These are phyloP conservation scores for Fusarium ramigenum DNA, from an alignment of 2,329 filamentous ascomycete genomes.

Conservation along the genomic window DNA sequence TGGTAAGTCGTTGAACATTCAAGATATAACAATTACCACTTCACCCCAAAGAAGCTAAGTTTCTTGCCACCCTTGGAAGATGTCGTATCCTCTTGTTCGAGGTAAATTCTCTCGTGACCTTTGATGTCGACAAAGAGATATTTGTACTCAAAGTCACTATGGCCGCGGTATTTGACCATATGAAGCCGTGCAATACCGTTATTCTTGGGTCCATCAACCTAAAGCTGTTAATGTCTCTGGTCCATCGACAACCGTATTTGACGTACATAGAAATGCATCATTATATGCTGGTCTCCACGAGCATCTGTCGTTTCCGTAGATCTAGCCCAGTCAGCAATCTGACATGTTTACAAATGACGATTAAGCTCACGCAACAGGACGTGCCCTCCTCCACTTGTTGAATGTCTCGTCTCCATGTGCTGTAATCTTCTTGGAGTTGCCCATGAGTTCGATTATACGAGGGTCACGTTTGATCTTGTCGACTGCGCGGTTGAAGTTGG, in stretches of 20 bases:
- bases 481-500: constrained; percentile 88
- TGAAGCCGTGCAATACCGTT: constrained; percentile 80
- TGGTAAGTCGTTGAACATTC: background rate
- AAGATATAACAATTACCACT: constrained; percentile 55
- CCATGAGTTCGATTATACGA: constrained; percentile 77
- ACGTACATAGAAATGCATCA: constrained; percentile 84
- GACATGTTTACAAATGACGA: background rate
- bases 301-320: constrained; percentile 75
- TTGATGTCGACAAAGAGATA: constrained; percentile 83
- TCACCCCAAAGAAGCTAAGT: constrained; percentile 69
- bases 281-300: constrained; percentile 80
- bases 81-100: constrained; percentile 67
- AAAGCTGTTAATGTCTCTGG: constrained; percentile 13
- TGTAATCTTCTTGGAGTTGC: constrained; percentile 76
- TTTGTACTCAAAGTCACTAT: constrained; percentile 78
- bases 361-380: constrained; percentile 64
- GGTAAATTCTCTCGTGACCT: constrained; percentile 72
- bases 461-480: constrained; percentile 78
- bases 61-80: constrained; percentile 51
- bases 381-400: constrained; percentile 80
- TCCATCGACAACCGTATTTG: too few relatives aligned
- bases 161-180: constrained; percentile 73
- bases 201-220: constrained; percentile 81
- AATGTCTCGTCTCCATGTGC: constrained; percentile 84
- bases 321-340: constrained; percentile 54